Base-by-base conservation (phyloP, 129 eudicot species). In the Flaveria bidentis region DNA sequence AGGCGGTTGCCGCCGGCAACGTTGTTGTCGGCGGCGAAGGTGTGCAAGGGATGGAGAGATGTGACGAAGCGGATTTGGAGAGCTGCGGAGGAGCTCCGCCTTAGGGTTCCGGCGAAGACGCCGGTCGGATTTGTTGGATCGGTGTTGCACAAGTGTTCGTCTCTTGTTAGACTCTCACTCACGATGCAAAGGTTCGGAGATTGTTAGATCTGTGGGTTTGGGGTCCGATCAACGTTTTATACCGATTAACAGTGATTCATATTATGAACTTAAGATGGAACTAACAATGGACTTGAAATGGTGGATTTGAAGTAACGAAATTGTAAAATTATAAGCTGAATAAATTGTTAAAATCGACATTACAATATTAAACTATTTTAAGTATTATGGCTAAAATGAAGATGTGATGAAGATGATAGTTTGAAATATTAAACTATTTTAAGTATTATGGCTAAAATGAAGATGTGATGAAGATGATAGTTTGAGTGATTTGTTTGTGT, bases 41-140 rank as follows among this genome's bases (percentile, higher is more conserved):
- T 95, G 58, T 91, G 99, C 76, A 91, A 65, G 17, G 96, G 96
- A 49, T 95, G 99, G 99, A 67, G 92, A 66, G 96, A 95, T 51
- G 75, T 85, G n/a, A 65, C 87, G 6, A 85, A 74, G 15, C 80
- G 75, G 88, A 23, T 95, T 14, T 95, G 99, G 97, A 76, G 70
- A 74, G 91, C 92, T 75, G 90, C 96, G 11, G 97, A 91, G 80
- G 99, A 95, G 85, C 83, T 95, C 22, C 73, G 94, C 23, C 85
- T 95, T 46, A 83, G 87, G 87, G 97, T 95, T 73, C 97, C 99
- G 68, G 82, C 77, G 9, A 78, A 26, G 69, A 84, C 90, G 28
- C 91, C 79, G 65, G 81, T 86, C 14, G 90, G 96, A 75, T 87
- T 76, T 16, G 92, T 87, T 45, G 99, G 99, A 76, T 91, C 96